phyloP scores from a whole-genome alignment of 371 early-diverging fungal genomes.

The Mortierella sp. region DNA sequence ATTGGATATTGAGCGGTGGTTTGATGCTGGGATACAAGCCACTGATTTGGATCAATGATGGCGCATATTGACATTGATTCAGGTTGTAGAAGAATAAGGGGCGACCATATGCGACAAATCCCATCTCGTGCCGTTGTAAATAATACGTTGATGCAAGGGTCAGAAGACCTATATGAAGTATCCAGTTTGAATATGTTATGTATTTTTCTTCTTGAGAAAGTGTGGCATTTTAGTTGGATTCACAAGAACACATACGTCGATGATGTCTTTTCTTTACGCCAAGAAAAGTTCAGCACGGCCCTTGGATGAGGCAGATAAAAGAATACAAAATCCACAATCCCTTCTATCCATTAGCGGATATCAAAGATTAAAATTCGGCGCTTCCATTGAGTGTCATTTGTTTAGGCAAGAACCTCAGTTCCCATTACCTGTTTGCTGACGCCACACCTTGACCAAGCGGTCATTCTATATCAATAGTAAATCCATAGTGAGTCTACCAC shows the following conservation, averaged over 20 bases:
- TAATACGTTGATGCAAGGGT: conserved; percentile 62
- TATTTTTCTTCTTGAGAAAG: not conserved
- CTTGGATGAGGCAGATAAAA: conserved; percentile 78
- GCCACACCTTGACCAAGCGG: conserved; percentile 82
- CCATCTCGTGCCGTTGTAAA: conserved; percentile 82
- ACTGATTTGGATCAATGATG: conserved; percentile 79
- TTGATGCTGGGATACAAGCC: conserved; percentile 67
- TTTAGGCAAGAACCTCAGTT: not conserved
- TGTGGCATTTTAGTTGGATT: not conserved
- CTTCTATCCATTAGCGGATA: conserved; percentile 4
- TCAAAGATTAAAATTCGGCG: not conserved
- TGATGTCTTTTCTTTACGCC: conserved; percentile 65
- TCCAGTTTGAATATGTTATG: not conserved
- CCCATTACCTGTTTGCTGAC: conserved; percentile 40
- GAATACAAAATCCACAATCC: conserved; percentile 64
- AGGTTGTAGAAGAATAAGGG: conserved; percentile 60
- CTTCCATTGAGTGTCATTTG: not conserved
- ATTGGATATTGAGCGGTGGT: conserved; percentile 56
- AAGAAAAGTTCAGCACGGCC: conserved; percentile 74
- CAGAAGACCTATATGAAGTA: conserved; percentile 1
- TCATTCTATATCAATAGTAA: conserved; percentile 62
- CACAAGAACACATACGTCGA: conserved; percentile 34
- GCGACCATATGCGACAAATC: conserved; percentile 85
- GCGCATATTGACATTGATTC: conserved; percentile 74
- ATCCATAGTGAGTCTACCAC: not conserved